These are phyloP conservation scores for Aspergillus flavus DNA, from an alignment of 2,329 filamentous ascomycete species.

Conservation along the genomic window DNA sequence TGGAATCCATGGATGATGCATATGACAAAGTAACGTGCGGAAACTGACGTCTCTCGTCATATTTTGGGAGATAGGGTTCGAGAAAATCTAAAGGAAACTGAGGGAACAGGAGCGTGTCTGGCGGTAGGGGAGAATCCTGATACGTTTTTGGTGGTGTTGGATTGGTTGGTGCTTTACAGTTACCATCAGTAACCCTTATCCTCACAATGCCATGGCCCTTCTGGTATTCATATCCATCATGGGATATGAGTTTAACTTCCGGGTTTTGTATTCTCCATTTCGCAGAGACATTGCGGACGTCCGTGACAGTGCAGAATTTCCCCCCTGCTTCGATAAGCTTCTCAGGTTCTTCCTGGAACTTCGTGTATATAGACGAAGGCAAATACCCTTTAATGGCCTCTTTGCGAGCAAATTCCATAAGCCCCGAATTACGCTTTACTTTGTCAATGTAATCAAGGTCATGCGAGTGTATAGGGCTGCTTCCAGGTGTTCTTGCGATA, in stretches of 20 bases:
- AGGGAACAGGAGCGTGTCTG: slow-evolving; percentile 50
- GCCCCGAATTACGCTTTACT: slow-evolving; percentile 51
- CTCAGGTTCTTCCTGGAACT: slow-evolving; percentile 49
- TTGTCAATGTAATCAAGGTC: slow-evolving; percentile 52
- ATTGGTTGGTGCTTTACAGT: slow-evolving; percentile 13
- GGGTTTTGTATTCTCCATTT: slow-evolving; percentile 52
- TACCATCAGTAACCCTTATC: slow-evolving; percentile 22
- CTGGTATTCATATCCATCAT: slow-evolving; percentile 49
- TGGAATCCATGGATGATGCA: slow-evolving; percentile 84
- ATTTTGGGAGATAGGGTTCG: slow-evolving; percentile 54
- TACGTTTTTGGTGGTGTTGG: slow-evolving; percentile 14
- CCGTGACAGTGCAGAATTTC: slow-evolving; percentile 49
- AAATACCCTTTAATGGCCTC: slow-evolving; percentile 51
- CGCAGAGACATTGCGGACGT: slow-evolving; percentile 52
- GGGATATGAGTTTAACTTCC: slow-evolving; percentile 45
- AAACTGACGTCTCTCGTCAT: slow-evolving; percentile 36
- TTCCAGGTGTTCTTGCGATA: slow-evolving; percentile 45
- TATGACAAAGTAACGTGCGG: slow-evolving; percentile 80
- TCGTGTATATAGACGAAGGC: slow-evolving; percentile 52
- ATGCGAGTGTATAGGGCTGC: slow-evolving; percentile 46
- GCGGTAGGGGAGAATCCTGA: slow-evolving; percentile 28
- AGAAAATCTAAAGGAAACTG: slow-evolving; percentile 49
- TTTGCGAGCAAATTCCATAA: slow-evolving; percentile 50
- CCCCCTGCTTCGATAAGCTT: slow-evolving; percentile 49
- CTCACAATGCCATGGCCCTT: slow-evolving; percentile 48